Base-by-base conservation (phyloP, 2,329 filamentous ascomycete species). In the Verticillium longisporum region DNA sequence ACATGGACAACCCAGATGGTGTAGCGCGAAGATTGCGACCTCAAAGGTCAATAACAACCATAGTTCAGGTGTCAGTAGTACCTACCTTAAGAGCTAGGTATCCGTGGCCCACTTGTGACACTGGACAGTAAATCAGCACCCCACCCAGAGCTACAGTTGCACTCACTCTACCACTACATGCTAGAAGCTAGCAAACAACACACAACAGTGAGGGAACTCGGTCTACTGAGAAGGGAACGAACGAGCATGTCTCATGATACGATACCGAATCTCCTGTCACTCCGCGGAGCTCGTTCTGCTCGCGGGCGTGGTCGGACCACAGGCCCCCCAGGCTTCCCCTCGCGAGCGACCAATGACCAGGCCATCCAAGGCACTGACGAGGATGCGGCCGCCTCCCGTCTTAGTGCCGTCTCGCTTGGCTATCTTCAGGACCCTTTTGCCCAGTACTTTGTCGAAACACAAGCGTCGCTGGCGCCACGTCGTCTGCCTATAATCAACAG, bases 401-500 rank as follows among this genome's bases (percentile, higher is more conserved):
- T 96, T 74, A 98, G 93, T 72, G 94, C 94, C 13, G 92, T 98
- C 15, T 84, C 89, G 61, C 72, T 92, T 58, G 92, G 92, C 36
- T 98, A 98, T 72, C 79, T 99, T 1, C 77, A 90, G 2, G 95
- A 99, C 71, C 84, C 84, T 0, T 98, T 89, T 75, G 92, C 92
- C 2, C 77, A 77, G 59, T 81, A 81, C 60, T 92, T 97, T 71
- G 87, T 89, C 2, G 78, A 83, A 61, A 70, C 67, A 63, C 60
- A 68, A 14, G 75, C 74, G 55, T 80, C 78, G 62, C 76, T 80
- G 15, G 69, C 79, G 1, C 78, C 85, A 14, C 83, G 90, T 65
- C 83, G 94, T 61, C 82, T 96, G 65, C 95, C 95, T 58, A 91
- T 99, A 64, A 97, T 99, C 70, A 98, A 99, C 71, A 82, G 94